phyloP scores from a whole-genome alignment of 2,329 filamentous ascomycete species.

The Massarina eburnea region DNA sequence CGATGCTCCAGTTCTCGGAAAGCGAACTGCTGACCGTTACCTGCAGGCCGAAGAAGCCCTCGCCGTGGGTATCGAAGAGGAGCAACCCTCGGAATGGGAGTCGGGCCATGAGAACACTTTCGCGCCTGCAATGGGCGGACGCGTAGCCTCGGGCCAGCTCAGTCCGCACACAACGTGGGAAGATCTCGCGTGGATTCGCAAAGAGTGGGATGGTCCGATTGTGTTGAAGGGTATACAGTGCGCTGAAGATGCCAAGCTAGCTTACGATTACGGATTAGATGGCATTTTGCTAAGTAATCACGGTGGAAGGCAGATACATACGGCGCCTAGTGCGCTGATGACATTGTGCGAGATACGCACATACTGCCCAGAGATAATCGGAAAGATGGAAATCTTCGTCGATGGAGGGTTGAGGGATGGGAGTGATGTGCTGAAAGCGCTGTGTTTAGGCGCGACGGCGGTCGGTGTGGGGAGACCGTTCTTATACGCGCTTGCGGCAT shows the following conservation, averaged over 20 bases:
- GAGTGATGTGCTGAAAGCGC: conserved; percentile 42
- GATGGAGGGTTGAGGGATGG: conserved; percentile 43
- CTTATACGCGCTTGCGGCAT: conserved; percentile 42
- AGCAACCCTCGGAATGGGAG: conserved; percentile 55
- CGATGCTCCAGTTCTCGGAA: conserved; percentile 38
- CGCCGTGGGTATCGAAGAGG: conserved; percentile 54
- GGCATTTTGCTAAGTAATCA: conserved; percentile 57
- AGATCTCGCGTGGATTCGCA: conserved; percentile 50
- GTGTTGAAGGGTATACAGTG: conserved; percentile 50
- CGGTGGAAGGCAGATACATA: conserved; percentile 56
- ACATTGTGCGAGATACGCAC: conserved; percentile 42
- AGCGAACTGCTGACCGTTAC: conserved; percentile 37
- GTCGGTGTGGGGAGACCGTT: conserved; percentile 43
- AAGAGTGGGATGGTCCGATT: conserved; percentile 45
- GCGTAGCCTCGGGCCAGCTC: conserved; percentile 28
- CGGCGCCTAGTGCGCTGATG: conserved; percentile 39
- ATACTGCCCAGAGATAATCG: conserved; percentile 40
- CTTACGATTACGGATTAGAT: conserved; percentile 47
- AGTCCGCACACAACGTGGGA: conserved; percentile 53
- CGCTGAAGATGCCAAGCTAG: conserved; percentile 50
- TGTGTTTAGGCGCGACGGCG: conserved; percentile 44
- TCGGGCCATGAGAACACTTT: conserved; percentile 58
- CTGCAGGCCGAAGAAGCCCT: conserved; percentile 52
- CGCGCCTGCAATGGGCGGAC: conserved; percentile 59
- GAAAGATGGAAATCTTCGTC: conserved; percentile 40